phyloP scores from a whole-genome alignment of 495 filamentous ascomycete genomes.

The Penicillium cataractarum region DNA sequence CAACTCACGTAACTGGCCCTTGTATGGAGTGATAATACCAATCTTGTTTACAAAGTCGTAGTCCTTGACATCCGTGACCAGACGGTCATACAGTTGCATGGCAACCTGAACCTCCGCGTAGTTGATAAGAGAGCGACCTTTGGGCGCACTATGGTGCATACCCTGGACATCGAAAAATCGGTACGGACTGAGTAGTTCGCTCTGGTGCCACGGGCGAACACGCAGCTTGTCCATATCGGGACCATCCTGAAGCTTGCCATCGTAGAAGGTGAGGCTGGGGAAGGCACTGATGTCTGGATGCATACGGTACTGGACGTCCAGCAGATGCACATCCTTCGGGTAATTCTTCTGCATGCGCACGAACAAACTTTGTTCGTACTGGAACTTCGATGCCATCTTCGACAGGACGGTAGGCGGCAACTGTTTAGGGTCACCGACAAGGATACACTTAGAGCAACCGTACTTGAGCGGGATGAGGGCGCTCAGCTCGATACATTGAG shows the following conservation, averaged over 20 bases:
- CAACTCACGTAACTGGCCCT: slow-evolving; percentile 83
- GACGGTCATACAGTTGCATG: slow-evolving; percentile 76
- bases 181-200: slow-evolving; percentile 80
- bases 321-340: slow-evolving; percentile 84
- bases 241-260: slow-evolving; percentile 82
- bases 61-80: slow-evolving; percentile 69
- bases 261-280: slow-evolving; percentile 90
- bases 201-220: slow-evolving; percentile 80
- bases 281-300: slow-evolving; percentile 92
- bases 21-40: slow-evolving; percentile 97
- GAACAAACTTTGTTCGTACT: slow-evolving; percentile 97
- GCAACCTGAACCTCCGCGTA: slow-evolving; percentile 82
- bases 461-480: slow-evolving; percentile 97
- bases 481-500: slow-evolving; percentile 96
- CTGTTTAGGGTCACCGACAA: slow-evolving; percentile 97
- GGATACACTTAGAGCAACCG: slow-evolving; percentile 93
- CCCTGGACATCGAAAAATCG: slow-evolving; percentile 98
- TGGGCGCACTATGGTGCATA: slow-evolving; percentile 73
- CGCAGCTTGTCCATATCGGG: slow-evolving; percentile 76
- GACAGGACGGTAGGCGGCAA: slow-evolving; percentile 95
- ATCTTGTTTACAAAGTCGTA: slow-evolving; percentile 80
- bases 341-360: slow-evolving; percentile 96
- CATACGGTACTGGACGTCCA: slow-evolving; percentile 98
- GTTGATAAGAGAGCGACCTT: slow-evolving; percentile 89
- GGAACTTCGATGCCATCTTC: slow-evolving; percentile 85